Base-by-base conservation (phyloP, 2,329 filamentous ascomycete genomes). In the Ceratocystis cacaofunesta region DNA sequence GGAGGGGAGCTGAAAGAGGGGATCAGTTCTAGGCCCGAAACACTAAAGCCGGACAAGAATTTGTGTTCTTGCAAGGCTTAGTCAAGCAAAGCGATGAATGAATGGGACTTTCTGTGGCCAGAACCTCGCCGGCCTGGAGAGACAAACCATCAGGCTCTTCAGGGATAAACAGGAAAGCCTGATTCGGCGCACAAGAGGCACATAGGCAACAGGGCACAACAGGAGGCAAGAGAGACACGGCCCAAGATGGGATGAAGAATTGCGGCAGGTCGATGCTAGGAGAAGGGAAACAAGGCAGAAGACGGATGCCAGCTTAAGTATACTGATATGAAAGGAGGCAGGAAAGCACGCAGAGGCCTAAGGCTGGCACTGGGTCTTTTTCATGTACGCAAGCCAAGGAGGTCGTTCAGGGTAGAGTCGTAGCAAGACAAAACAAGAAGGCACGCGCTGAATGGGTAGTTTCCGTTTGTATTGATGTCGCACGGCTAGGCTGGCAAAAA, bases 1-100 rank as follows among this genome's bases (percentile, higher is more conserved):
- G 50, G 55, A 58, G 55, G 55, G 28, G 15, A 58, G 55, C 55
- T 58, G 55, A 58, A 58, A 36, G 55, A 58, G 55, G 55, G 55
- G 55, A 58, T 58, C 32, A 8, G 55, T 36, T 58, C 55, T 61
- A 28, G 36, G 58, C 58, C 36, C 55, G 55, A 58, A 58, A 58
- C 55, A 36, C 28, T 19, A 36, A 41, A 25, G 48, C 48, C 25
- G 48, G 15, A 15, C 48, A 25, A 10, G 48, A 28, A 28, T 52
- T 28, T 52, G 48, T 22, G 48, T 28, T 52, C 3, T 41, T 41
- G 10, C 10, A 28, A 52, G 48, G 48, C 48, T 28, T 32, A 7
- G 30, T 32, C 19, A 52, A 52, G 48, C n/a, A n/a, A 50, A 25
- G 36, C 36, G 48, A 50, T 6, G n/a, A 50, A 50, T 6, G n/a